Percentiles rank a stretch among this genome's conserved stretches.
These are phyloP conservation scores for Tolypocladium album DNA, from an alignment of 2,329 filamentous ascomycete species.

Conservation along the genomic window DNA sequence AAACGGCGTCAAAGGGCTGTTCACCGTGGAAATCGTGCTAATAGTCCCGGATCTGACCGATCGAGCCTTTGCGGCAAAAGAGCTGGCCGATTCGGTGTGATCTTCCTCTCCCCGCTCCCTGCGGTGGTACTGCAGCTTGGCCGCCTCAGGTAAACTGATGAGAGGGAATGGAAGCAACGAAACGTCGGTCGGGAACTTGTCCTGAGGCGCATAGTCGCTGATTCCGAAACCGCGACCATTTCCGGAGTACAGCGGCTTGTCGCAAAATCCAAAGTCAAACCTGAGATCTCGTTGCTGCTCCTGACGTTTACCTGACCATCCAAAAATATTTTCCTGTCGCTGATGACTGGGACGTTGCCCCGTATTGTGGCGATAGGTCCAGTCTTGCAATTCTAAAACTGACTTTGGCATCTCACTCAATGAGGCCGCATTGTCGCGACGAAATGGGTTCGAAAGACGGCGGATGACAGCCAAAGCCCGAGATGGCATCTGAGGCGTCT, in stretches of 20 bases:
- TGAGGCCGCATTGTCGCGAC: not conserved
- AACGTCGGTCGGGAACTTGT: constrained; percentile 12
- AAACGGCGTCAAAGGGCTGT: constrained; percentile 14
- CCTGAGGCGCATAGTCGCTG: constrained; percentile 7
- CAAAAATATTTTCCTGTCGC: not conserved
- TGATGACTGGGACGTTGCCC: not conserved
- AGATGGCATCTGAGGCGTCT: constrained; percentile 8
- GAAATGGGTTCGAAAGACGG: constrained; percentile 16
- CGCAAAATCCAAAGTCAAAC: not conserved
- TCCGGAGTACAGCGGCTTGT: not conserved
- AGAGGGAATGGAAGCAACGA: constrained; percentile 23
- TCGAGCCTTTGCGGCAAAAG: constrained; percentile 16
- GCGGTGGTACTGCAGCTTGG: constrained; percentile 20
- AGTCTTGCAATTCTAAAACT: constrained; percentile 11
- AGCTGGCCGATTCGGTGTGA: constrained; percentile 18
- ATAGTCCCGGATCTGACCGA: constrained; percentile 18
- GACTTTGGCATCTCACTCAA: not conserved
- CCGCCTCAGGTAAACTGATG: constrained; percentile 26
- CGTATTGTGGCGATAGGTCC: constrained; percentile 18
- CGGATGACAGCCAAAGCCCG: constrained; percentile 13
- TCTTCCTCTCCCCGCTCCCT: constrained; percentile 24
- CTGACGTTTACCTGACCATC: not conserved
- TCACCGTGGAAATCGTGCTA: constrained; percentile 17
- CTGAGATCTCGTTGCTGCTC: not conserved
- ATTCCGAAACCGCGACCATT: not conserved